Conservation (phyloP, 1,284 basidiomycete species). For the Somion occarium region DNA sequence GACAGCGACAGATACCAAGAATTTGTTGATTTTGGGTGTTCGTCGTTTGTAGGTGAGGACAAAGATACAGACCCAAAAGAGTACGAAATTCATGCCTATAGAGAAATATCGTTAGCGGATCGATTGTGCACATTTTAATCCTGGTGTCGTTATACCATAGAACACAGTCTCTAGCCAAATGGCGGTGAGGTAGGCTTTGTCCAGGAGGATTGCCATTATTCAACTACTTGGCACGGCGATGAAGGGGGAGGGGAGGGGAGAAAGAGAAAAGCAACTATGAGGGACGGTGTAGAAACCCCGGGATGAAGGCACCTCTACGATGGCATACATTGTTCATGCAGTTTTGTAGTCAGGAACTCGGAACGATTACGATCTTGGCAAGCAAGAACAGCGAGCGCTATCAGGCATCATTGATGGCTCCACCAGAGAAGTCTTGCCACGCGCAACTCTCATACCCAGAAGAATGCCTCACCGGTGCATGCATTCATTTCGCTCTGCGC, state of each 20-base stretch:
- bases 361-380: too few species aligned
- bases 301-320: too few species aligned
- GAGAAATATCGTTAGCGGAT: not conserved
- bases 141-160: slow-evolving; percentile 22
- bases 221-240: not conserved
- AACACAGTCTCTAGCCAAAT: slow-evolving; percentile 35
- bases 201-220: slow-evolving; percentile 23
- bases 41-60: slow-evolving; percentile 28
- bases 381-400: too few species aligned
- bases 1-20: slow-evolving; percentile 28
- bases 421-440: too few species aligned
- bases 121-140: not conserved
- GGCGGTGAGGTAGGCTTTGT: slow-evolving; percentile 32
- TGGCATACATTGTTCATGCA: too few species aligned
- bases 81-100: slow-evolving; percentile 31
- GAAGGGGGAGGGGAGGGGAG: not conserved
- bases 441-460: too few species aligned
- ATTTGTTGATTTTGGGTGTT: slow-evolving; percentile 25
- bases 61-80: slow-evolving; percentile 31
- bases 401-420: too few species aligned
- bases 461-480: too few species aligned
- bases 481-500: too few species aligned
- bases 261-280: not conserved
- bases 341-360: too few species aligned
- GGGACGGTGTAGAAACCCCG: too few species aligned